Base-by-base conservation (phyloP, 2,329 filamentous ascomycete species). In the Teratosphaeria destructans region DNA sequence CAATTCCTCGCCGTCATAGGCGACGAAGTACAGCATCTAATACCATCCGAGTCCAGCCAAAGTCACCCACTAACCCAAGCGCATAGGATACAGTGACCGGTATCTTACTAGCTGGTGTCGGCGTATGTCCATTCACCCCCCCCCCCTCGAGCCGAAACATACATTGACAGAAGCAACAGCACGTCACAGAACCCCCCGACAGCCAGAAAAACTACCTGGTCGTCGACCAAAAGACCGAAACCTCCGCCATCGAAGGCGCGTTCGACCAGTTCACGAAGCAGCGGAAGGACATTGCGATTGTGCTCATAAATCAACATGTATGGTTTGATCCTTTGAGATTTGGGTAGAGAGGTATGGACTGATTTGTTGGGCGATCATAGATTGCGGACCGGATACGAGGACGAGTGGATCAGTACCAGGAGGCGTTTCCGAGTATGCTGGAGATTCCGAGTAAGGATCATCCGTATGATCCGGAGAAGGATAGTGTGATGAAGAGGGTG, bases 391-490 rank as follows among this genome's bases (percentile, higher is more conserved):
- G 85, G 73, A 99, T 99, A 82, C 85, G 94, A 74, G 84, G 93
- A 73, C 85, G 87, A 62, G 87, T 99, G 67, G 94, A 99, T 75
- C 85, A 85, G 43, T 96, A 95, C 77, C 93, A 90, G 23, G 90
- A 93, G 56, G 92, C 94, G 4, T 99, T 99, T 77, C 94, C 94
- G n/a, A 87, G 91, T 26, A 83, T 99, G 58, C 85, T 99, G 60
- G 94, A 99, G 76, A 97, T 99, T 62, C 94, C 94, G 27, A 95
- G 90, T 78, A 99, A 99, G 81, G 94, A 99, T 74, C 94, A 99
- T 74, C 94, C 94, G 2, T 99, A 99, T 72, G 93, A 99, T 70
- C 94, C 94, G 0, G 94, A 99, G 77, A 99, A 99, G 80, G 94
- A 99, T 75, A 97, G 93, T 72, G 93, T 99, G 52, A 75, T 99